Evolutionary conservation across 768 basidiomycete species (phyloP).

Genomic region (Lactarius hatsudake): DNA sequence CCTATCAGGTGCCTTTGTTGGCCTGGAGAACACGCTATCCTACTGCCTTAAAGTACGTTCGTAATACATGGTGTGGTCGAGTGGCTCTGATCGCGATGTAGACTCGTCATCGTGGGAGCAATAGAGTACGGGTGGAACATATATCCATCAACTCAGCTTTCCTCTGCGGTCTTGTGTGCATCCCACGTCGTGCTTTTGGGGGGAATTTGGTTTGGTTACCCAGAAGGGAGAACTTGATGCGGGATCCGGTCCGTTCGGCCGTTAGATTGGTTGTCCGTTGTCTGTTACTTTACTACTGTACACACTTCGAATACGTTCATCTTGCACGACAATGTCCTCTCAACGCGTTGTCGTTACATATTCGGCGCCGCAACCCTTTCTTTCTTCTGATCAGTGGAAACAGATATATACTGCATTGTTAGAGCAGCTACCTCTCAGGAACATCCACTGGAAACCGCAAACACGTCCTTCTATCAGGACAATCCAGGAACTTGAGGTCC

Average conservation of each 20-base stretch:
- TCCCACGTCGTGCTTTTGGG: constrained; percentile 52
- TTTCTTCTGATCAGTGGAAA: constrained; percentile 70
- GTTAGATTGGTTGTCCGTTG: not conserved
- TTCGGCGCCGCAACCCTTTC: constrained; percentile 57
- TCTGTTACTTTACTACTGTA: not conserved
- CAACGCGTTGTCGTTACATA: constrained; percentile 68
- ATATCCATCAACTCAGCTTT: constrained; percentile 72
- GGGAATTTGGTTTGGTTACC: constrained; percentile 54
- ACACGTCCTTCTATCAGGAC: constrained; percentile 73
- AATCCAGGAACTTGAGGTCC: constrained; percentile 84
- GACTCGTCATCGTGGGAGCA: constrained; percentile 53
- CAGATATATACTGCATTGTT: constrained; percentile 62
- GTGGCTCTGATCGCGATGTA: constrained; percentile 34
- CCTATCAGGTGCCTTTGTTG: constrained; percentile 83
- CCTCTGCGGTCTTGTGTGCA: constrained; percentile 53
- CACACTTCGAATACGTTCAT: not conserved
- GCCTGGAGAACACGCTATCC: constrained; percentile 73
- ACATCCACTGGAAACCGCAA: constrained; percentile 87
- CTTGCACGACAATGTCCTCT: constrained; percentile 34
- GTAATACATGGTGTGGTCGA: constrained; percentile 14
- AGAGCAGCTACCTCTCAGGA: constrained; percentile 80
- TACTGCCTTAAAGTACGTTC: constrained; percentile 56
- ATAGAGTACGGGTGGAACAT: constrained; percentile 90
- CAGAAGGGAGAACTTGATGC: constrained; percentile 4
- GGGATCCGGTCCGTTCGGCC: not conserved